Conservation (phyloP, 768 basidiomycete genomes). For the Scleroderma bovista region DNA sequence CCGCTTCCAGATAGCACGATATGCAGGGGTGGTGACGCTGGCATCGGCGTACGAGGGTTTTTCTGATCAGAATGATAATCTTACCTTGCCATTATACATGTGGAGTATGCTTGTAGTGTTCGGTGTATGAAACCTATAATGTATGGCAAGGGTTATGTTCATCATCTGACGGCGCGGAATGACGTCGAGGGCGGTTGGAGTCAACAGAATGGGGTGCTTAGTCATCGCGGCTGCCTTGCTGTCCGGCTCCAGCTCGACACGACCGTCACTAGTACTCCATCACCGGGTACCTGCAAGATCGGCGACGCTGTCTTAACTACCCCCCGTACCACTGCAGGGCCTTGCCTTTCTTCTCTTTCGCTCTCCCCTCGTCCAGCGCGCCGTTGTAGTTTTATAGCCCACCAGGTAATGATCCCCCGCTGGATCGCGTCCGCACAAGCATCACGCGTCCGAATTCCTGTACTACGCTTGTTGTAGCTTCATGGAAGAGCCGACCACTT, state of each 20-base stretch:
- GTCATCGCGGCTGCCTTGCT: slow-evolving; percentile 3
- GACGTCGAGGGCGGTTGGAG: slow-evolving; percentile 3
- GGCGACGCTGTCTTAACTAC: no score
- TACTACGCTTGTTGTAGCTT: no score
- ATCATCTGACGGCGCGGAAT: background rate
- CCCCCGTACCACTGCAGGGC: no score
- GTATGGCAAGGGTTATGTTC: background rate
- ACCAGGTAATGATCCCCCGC: slow-evolving; percentile 6
- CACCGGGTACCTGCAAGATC: background rate
- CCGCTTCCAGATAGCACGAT: slow-evolving; percentile 53
- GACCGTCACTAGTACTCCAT: no score
- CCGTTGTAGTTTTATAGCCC: background rate
- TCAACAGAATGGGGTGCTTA: slow-evolving; percentile 7
- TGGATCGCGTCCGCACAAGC: slow-evolving; percentile 3
- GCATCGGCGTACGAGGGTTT: slow-evolving; percentile 82
- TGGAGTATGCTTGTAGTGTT: slow-evolving; percentile 81
- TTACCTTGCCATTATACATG: slow-evolving; percentile 92
- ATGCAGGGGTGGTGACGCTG: slow-evolving; percentile 55
- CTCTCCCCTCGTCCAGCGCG: background rate
- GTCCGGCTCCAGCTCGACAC: background rate
- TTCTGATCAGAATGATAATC: slow-evolving; percentile 95
- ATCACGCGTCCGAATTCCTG: background rate
- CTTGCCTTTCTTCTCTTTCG: background rate
- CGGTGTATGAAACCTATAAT: slow-evolving; percentile 25
- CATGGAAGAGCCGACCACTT: slow-evolving; percentile 15